These are phyloP conservation scores for Santalum album DNA, from an alignment of 164 flowering plant species.

Conservation along the genomic window DNA sequence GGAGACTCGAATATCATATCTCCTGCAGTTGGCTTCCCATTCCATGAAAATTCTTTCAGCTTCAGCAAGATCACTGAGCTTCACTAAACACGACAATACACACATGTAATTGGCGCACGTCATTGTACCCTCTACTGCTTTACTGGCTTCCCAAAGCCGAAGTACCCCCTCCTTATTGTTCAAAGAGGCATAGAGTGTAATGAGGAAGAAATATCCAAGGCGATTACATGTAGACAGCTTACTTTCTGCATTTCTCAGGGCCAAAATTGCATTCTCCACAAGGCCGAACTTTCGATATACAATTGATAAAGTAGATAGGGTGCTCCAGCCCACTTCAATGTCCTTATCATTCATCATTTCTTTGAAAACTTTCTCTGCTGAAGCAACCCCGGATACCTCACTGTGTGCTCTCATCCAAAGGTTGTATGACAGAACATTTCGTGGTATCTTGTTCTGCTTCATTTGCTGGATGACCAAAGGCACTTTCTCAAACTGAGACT, in stretches of 20 bases:
- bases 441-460: constrained; percentile 36
- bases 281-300: constrained; percentile 30
- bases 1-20: constrained; percentile 51
- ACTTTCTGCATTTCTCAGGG: constrained; percentile 34
- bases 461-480: constrained; percentile 31
- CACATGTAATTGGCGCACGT: constrained; percentile 48
- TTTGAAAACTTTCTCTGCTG: constrained; percentile 31
- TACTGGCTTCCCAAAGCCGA: constrained; percentile 50
- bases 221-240: constrained; percentile 30
- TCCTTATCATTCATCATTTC: constrained; percentile 38
- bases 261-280: constrained; percentile 29
- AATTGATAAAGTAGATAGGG: constrained; percentile 34
- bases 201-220: constrained; percentile 45
- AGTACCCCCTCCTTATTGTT: constrained; percentile 37
- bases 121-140: constrained; percentile 28
- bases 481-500: constrained; percentile 32
- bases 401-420: constrained; percentile 51
- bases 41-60: constrained; percentile 40
- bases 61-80: constrained; percentile 37
- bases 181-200: constrained; percentile 39
- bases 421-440: constrained; percentile 50
- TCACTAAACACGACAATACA: constrained; percentile 40
- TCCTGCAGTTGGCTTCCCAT: constrained; percentile 41
- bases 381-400: constrained; percentile 22
- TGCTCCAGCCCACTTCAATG: constrained; percentile 53